Evolutionary conservation across 345 rosid genomes (phyloP).

Genomic region (Sonneratia alba): DNA sequence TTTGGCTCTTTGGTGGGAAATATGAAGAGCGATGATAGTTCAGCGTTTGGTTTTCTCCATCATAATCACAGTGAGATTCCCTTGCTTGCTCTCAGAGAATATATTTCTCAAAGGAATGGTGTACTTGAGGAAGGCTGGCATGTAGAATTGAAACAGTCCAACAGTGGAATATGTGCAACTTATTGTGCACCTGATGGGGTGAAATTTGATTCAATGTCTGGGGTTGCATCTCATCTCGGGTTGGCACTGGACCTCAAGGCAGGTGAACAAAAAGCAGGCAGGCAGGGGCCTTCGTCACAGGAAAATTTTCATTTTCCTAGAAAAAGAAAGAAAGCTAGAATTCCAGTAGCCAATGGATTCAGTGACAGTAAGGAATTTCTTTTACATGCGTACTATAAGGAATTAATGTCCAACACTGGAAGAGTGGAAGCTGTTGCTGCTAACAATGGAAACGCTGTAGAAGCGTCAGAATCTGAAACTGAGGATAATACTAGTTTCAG

Average conservation of each 20-base stretch:
- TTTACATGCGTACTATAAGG: slow-evolving; percentile 30
- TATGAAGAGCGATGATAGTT: slow-evolving; percentile 32
- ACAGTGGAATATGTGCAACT: slow-evolving; percentile 40
- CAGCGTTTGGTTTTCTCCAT: slow-evolving; percentile 42
- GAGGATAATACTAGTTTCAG: slow-evolving; percentile 20
- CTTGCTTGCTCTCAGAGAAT: slow-evolving; percentile 57
- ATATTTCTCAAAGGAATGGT: slow-evolving; percentile 73
- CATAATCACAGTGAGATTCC: slow-evolving; percentile 50
- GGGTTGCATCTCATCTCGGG: slow-evolving; percentile 84
- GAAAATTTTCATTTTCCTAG: slow-evolving; percentile 42
- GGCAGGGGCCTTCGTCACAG: slow-evolving; percentile 39
- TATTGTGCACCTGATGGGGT: slow-evolving; percentile 79
- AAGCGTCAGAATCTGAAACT: slow-evolving; percentile 30
- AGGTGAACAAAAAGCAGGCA: slow-evolving; percentile 35
- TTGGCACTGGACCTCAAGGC: slow-evolving; percentile 36
- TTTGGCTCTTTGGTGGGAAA: slow-evolving; percentile 43
- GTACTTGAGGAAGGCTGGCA: slow-evolving; percentile 78
- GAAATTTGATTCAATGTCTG: slow-evolving; percentile 64
- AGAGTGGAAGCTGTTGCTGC: slow-evolving; percentile 21
- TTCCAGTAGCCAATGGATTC: slow-evolving; percentile 36
- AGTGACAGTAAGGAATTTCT: slow-evolving; percentile 42
- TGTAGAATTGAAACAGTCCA: slow-evolving; percentile 56
- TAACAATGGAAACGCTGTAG: slow-evolving; percentile 20
- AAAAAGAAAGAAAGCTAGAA: slow-evolving; percentile 51
- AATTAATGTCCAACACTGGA: slow-evolving; percentile 32